phyloP scores from a whole-genome alignment of 192 early-diverging fungal species.

The Helicostylum pulchrum region DNA sequence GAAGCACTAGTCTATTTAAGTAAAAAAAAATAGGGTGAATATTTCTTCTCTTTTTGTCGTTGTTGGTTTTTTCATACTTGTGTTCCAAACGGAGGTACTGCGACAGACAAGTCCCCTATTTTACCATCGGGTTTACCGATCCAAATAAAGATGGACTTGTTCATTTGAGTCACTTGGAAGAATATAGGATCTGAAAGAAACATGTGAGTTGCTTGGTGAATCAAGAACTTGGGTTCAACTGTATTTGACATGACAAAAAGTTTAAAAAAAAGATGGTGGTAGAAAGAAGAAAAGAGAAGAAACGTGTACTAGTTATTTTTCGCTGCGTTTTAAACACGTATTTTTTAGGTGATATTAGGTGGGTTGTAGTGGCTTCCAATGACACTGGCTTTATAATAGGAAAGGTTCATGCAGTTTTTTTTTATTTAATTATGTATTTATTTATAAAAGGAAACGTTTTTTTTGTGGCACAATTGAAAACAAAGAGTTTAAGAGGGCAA shows the following conservation, averaged over 20 bases:
- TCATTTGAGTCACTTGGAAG: constrained; percentile 33
- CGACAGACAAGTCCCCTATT: constrained; percentile 28
- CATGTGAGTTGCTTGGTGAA: constrained; percentile 33
- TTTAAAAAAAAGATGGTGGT: background rate
- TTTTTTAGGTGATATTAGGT: too few relatives aligned
- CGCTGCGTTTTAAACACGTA: too few relatives aligned
- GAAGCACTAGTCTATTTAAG: constrained; percentile 12
- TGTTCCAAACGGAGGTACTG: constrained; percentile 24
- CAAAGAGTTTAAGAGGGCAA: background rate
- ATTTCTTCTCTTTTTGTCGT: background rate
- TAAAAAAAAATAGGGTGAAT: background rate
- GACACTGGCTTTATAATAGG: too few relatives aligned
- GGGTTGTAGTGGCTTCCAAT: too few relatives aligned
- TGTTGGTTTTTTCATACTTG: constrained; percentile 15
- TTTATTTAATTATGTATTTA: too few relatives aligned
- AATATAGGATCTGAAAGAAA: constrained; percentile 28
- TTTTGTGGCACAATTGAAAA: background rate
- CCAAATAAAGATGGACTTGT: constrained; percentile 29
- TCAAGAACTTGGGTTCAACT: constrained; percentile 23
- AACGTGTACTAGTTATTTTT: too few relatives aligned
- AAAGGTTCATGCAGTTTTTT: too few relatives aligned
- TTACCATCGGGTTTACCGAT: constrained; percentile 21
- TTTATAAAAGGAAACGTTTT: background rate
- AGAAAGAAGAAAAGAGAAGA: too few relatives aligned
- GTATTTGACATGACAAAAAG: constrained; percentile 7